These are phyloP conservation scores for Reticulascus tulasneorum DNA, from an alignment of 2,329 filamentous ascomycete species.

Conservation along the genomic window DNA sequence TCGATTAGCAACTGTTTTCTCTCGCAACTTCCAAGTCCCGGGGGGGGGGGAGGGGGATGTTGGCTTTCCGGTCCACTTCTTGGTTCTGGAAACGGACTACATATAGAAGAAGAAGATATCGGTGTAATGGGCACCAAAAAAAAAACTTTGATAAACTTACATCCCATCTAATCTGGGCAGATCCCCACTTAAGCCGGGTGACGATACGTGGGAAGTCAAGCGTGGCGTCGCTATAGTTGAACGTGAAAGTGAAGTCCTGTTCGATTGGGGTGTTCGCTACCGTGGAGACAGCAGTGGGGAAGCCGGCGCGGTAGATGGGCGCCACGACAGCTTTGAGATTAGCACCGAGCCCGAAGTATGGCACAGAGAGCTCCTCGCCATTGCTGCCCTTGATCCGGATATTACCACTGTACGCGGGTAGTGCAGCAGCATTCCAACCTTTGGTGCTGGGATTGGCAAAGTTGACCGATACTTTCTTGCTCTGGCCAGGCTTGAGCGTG, in stretches of 20 bases:
- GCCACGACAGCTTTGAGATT: constrained; percentile 11
- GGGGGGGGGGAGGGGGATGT: too few species aligned
- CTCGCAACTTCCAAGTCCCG: too few species aligned
- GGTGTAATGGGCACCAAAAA: too few species aligned
- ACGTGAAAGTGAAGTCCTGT: too few species aligned
- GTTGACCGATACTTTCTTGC: background rate
- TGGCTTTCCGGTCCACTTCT: too few species aligned
- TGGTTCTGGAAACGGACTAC: too few species aligned
- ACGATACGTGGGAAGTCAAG: constrained; percentile 13
- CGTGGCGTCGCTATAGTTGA: constrained; percentile 2
- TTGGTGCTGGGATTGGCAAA: background rate
- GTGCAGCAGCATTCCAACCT: constrained; percentile 9
- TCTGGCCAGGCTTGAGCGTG: background rate
- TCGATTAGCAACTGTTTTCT: too few species aligned
- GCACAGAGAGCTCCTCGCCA: constrained; percentile 37
- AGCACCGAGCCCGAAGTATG: constrained; percentile 27
- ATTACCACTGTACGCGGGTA: constrained; percentile 32
- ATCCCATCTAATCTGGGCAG: constrained; percentile 14
- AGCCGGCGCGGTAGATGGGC: constrained; percentile 12
- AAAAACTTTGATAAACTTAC: too few species aligned
- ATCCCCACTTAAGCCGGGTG: constrained; percentile 12
- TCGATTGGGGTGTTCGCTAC: constrained; percentile 8
- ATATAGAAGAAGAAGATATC: too few species aligned
- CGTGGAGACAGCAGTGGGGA: constrained; percentile 8
- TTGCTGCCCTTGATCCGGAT: constrained; percentile 30